Percentiles rank a stretch among this genome's conserved stretches.
These are phyloP conservation scores for Fonsecaea multimorphosa DNA, from an alignment of 2,329 filamentous ascomycete genomes.

Conservation along the genomic window DNA sequence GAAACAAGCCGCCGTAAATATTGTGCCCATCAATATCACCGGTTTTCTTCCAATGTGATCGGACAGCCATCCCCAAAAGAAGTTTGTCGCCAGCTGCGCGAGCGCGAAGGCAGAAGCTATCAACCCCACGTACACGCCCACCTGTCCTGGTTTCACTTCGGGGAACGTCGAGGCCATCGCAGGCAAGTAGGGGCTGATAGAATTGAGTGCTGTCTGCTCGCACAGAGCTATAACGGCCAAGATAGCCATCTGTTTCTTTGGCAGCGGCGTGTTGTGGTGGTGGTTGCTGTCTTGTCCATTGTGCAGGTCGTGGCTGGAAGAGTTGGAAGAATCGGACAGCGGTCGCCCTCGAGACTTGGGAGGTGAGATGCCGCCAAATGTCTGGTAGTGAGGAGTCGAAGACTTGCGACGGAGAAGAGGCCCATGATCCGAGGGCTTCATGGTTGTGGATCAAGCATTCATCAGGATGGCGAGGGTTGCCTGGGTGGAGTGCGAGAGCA, in stretches of 20 bases:
- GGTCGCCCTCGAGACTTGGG: constrained; percentile 53
- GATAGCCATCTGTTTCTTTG: constrained; percentile 79
- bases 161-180: constrained; percentile 89
- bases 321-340: constrained; percentile 50
- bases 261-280: constrained; percentile 68
- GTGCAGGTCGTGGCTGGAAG: constrained; percentile 45
- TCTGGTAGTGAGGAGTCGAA: constrained; percentile 55
- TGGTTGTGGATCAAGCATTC: constrained; percentile 25
- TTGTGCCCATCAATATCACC: constrained; percentile 79
- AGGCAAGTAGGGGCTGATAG: constrained; percentile 92
- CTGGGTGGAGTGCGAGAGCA: constrained; percentile 4
- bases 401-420: constrained; percentile 49
- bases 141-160: constrained; percentile 72
- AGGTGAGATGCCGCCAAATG: constrained; percentile 56
- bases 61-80: constrained; percentile 85
- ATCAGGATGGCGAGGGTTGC: constrained; percentile 3
- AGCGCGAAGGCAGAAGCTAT: constrained; percentile 91
- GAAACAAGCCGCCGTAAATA: constrained; percentile 82
- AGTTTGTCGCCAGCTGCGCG: constrained; percentile 90
- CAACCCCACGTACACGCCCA: constrained; percentile 86
- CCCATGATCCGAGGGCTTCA: constrained; percentile 39
- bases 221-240: constrained; percentile 87
- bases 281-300: constrained; percentile 40
- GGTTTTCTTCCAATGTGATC: constrained; percentile 82
- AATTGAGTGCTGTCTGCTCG: constrained; percentile 96